These are phyloP conservation scores for Thelonectria rubi DNA, from an alignment of 2,329 filamentous ascomycete species.

Conservation along the genomic window DNA sequence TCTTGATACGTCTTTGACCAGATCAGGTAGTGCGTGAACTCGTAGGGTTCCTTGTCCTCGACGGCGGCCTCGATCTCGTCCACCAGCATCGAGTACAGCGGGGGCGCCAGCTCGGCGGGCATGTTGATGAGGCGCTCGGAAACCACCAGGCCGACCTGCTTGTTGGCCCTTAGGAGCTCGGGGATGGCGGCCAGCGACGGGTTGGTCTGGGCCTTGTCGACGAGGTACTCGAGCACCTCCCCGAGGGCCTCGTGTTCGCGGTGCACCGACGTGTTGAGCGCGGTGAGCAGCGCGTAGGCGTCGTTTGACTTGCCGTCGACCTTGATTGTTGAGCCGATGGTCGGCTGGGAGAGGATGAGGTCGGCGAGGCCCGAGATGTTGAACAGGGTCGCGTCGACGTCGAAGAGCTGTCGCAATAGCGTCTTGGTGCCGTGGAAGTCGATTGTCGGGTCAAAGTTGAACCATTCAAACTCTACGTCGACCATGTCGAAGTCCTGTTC, in stretches of 20 bases:
- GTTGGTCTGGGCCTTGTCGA: slow-evolving; percentile 62
- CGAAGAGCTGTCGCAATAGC: slow-evolving; percentile 89
- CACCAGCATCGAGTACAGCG: slow-evolving; percentile 92
- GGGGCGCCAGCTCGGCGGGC: slow-evolving; percentile 90
- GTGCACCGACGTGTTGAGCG: slow-evolving; percentile 83
- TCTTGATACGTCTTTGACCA: slow-evolving; percentile 93
- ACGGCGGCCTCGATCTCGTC: slow-evolving; percentile 91
- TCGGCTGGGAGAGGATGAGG: slow-evolving; percentile 84
- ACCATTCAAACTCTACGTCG: slow-evolving; percentile 98
- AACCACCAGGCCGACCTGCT: slow-evolving; percentile 84
- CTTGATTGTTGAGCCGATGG: slow-evolving; percentile 94
- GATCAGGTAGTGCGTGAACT: slow-evolving; percentile 92
- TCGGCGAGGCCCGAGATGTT: slow-evolving; percentile 88
- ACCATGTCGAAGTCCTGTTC: slow-evolving; percentile 90
- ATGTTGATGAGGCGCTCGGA: slow-evolving; percentile 96
- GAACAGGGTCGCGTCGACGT: slow-evolving; percentile 85
- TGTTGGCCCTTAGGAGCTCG: slow-evolving; percentile 61
- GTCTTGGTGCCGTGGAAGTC: slow-evolving; percentile 97
- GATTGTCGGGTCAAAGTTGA: slow-evolving; percentile 87
- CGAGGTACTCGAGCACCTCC: slow-evolving; percentile 76
- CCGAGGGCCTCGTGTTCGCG: slow-evolving; percentile 77
- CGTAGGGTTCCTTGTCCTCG: slow-evolving; percentile 90
- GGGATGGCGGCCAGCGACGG: slow-evolving; percentile 65
- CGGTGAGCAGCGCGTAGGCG: slow-evolving; percentile 90
- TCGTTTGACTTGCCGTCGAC: slow-evolving; percentile 95